These are phyloP conservation scores for Sphaerulina populicola DNA, from an alignment of 2,329 filamentous ascomycete genomes.

Conservation along the genomic window DNA sequence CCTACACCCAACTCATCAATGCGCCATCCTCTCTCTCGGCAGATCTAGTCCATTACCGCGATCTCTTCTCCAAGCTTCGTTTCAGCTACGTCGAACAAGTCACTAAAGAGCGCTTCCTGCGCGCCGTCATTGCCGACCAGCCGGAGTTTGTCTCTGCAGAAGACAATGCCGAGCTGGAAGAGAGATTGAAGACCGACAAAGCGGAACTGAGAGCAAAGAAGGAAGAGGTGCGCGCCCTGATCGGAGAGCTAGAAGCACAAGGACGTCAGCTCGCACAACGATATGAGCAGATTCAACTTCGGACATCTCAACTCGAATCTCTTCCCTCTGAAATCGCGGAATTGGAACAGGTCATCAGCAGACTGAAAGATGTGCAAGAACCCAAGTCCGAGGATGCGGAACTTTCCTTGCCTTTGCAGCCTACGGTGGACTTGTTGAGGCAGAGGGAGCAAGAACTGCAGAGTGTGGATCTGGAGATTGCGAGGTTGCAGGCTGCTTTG, in stretches of 20 bases:
- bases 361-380: slow-evolving; percentile 36
- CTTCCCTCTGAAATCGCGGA: slow-evolving; percentile 47
- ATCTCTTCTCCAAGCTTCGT: slow-evolving; percentile 89
- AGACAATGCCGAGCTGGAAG: slow-evolving; percentile 73
- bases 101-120: slow-evolving; percentile 95
- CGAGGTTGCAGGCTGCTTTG: slow-evolving; percentile 50
- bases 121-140: slow-evolving; percentile 81
- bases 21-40: slow-evolving; percentile 67
- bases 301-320: slow-evolving; percentile 43
- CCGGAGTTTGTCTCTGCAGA: slow-evolving; percentile 73
- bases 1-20: slow-evolving; percentile 4
- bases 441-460: slow-evolving; percentile 37
- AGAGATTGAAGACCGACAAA: slow-evolving; percentile 62
- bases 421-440: slow-evolving; percentile 36
- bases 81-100: slow-evolving; percentile 98
- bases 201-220: slow-evolving; percentile 71
- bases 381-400: slow-evolving; percentile 33
- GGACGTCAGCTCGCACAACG: slow-evolving; percentile 51
- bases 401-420: slow-evolving; percentile 38
- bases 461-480: slow-evolving; percentile 38
- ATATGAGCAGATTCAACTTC: slow-evolving; percentile 48
- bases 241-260: slow-evolving; percentile 60
- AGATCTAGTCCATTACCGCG: slow-evolving; percentile 83
- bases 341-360: slow-evolving; percentile 44
- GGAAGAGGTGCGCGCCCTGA: slow-evolving; percentile 64